A percentile compares a stretch with the other conserved stretches of the same genome.
These are phyloP conservation scores for Tylopilus plumbeoviolaceoides DNA, from an alignment of 768 basidiomycete species.

Conservation along the genomic window DNA sequence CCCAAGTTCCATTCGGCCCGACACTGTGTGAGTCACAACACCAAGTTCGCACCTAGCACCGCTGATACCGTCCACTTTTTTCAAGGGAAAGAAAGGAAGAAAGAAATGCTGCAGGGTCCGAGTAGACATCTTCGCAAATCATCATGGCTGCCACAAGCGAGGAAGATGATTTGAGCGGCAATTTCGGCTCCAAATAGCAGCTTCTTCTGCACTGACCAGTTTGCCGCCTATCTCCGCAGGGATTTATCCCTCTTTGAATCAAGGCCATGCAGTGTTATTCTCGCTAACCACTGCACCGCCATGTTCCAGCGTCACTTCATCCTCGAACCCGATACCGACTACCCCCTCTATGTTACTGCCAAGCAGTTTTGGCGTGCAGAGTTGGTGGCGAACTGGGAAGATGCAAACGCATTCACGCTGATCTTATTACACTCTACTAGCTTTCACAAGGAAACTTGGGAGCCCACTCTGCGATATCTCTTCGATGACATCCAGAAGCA, in stretches of 20 bases:
- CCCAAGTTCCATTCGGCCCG: too few relatives aligned
- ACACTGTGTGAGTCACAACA: too few relatives aligned
- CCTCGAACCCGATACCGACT: slow-evolving; percentile 38
- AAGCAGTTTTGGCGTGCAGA: slow-evolving; percentile 52
- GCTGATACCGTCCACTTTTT: too few relatives aligned
- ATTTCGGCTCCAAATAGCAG: too few relatives aligned
- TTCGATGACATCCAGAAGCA: slow-evolving; percentile 32
- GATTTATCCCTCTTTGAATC: not conserved
- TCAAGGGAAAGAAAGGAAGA: too few relatives aligned
- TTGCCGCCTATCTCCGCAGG: not conserved
- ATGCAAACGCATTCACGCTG: slow-evolving; percentile 49
- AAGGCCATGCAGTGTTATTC: not conserved
- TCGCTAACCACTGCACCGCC: slow-evolving; percentile 3
- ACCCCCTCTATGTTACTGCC: slow-evolving; percentile 50
- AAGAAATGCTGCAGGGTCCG: too few relatives aligned
- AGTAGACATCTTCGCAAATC: too few relatives aligned
- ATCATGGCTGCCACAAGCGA: too few relatives aligned
- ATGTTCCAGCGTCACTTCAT: slow-evolving; percentile 28
- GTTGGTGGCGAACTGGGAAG: slow-evolving; percentile 32
- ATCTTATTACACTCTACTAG: slow-evolving; percentile 67
- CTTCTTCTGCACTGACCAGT: too few relatives aligned
- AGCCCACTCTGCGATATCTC: slow-evolving; percentile 51
- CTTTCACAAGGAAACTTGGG: slow-evolving; percentile 75
- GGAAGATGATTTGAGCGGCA: too few relatives aligned
- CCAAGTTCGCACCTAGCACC: too few relatives aligned